Evolutionary conservation across 2,329 filamentous ascomycete species (phyloP), one percentile per base, ranked within the genome.

Genomic region (Sarocladium oryzae): DNA sequence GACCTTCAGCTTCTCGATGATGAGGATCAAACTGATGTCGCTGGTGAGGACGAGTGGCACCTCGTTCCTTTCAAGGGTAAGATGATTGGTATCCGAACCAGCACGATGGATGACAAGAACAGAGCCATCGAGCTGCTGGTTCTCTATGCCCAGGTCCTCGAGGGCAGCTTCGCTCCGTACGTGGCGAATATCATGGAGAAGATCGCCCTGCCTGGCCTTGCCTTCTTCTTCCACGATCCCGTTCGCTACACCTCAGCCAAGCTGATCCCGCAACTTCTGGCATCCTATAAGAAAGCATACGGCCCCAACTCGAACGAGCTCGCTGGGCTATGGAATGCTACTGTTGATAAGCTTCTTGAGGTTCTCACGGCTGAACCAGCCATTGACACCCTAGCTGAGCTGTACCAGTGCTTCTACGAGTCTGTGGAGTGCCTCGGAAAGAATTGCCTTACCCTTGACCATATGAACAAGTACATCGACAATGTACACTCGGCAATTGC

Each of bases 371-470:
- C 91, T 1, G 93, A 99, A 71, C 92, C 93, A 18, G 90, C 91
- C 1, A 91, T 99, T 53, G 93, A 99, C 61, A 96, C 93, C 0
- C 79, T 99, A 43, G 92, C 93, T 2, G 93, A 97, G 71, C 96
- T 99, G 89, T 99, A 96, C 70, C 92, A 97, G 69, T 99, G 93
- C 74, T 99, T 99, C 75, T 99, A 99, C 68, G 93, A 99, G 68
- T 96, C 89, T 23, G 85, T 99, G 7, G 92, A 97, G 71, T 91
- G 96, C 20, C 82, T 95, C 57, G 92, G 92, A 54, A 89, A 88
- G 69, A 84, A 88, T 60, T 92, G 86, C 64, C 77, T 99, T 43
- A 88, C 78, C 5, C 74, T 78, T 35, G 78, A 85, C 35, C 87
- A 96, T 66, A 91, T 99, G 86, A 75, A 78, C 52, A 82, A 82